phyloP scores from a whole-genome alignment of 2,329 filamentous ascomycete species.

The Cladophialophora chaetospira region DNA sequence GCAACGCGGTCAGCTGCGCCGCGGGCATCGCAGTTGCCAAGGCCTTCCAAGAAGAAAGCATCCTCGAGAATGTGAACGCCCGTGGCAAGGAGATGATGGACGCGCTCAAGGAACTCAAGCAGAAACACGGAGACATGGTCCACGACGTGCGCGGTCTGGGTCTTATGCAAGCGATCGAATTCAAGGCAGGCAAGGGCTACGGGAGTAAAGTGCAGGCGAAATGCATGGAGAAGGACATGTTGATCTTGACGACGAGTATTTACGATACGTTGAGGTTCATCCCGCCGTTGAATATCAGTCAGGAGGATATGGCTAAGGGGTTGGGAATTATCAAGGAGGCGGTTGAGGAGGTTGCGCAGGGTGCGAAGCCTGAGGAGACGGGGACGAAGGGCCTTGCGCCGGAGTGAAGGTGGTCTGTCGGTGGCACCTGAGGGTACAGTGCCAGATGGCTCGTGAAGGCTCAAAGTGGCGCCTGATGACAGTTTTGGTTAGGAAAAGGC shows the following conservation, averaged over 20 bases:
- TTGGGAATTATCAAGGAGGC: constrained; percentile 40
- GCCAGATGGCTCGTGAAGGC: too few relatives aligned
- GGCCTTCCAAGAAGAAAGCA: constrained; percentile 41
- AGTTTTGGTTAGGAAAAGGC: too few relatives aligned
- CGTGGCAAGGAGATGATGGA: constrained; percentile 35
- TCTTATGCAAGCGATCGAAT: constrained; percentile 44
- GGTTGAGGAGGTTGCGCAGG: constrained; percentile 41
- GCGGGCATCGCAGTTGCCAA: constrained; percentile 41
- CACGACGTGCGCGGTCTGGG: constrained; percentile 44
- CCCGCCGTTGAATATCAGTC: constrained; percentile 43
- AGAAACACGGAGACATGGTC: constrained; percentile 38
- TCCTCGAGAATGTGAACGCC: constrained; percentile 41
- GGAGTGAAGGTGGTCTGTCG: constrained; percentile 15
- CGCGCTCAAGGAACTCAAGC: constrained; percentile 34
- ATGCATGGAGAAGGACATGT: constrained; percentile 43
- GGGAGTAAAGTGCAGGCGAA: constrained; percentile 44
- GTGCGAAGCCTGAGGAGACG: constrained; percentile 24
- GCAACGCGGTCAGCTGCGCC: constrained; percentile 43
- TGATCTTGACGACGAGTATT: constrained; percentile 44
- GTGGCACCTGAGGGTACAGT: too few relatives aligned
- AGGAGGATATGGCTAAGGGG: constrained; percentile 43
- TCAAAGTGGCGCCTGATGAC: too few relatives aligned
- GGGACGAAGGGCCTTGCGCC: constrained; percentile 26
- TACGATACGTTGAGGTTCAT: constrained; percentile 46
- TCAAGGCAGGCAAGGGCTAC: constrained; percentile 39